A percentile compares a stretch with the other conserved stretches of the same genome.
Evolutionary conservation across 2,329 filamentous ascomycete species (phyloP).

Genomic region (Fusarium denticulatum): DNA sequence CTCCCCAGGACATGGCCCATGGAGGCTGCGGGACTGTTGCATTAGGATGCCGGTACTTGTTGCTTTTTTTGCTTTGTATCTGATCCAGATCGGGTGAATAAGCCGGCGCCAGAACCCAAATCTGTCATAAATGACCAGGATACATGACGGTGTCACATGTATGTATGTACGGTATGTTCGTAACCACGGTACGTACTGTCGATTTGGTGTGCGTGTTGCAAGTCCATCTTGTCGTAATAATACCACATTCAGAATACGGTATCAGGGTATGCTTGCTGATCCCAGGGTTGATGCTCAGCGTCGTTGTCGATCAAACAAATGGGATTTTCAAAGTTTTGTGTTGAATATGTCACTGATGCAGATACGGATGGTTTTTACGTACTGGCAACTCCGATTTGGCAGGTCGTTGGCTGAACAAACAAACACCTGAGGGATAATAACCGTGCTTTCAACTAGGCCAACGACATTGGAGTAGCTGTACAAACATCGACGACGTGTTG

Average conservation of each 20-base stretch:
- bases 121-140: conserved; percentile 27
- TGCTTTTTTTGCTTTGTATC: conserved; percentile 31
- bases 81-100: conserved; percentile 36
- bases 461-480: neutral
- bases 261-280: conserved; percentile 14
- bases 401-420: conserved; percentile 12
- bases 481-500: neutral
- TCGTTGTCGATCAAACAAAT: conserved; percentile 31
- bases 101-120: conserved; percentile 25
- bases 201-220: neutral
- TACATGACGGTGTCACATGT: conserved; percentile 22
- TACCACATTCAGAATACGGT: conserved; percentile 1
- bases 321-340: conserved; percentile 2
- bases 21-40: conserved; percentile 14
- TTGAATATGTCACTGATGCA: conserved; percentile 14
- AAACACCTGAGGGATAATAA: neutral
- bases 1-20: conserved; percentile 13
- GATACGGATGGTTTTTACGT: conserved; percentile 1
- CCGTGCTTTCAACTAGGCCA: neutral
- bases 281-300: conserved; percentile 5
- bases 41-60: conserved; percentile 39
- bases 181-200: neutral
- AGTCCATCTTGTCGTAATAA: neutral
- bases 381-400: conserved; percentile 17
- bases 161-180: neutral